Conservation (phyloP, 495 filamentous ascomycete genomes). For the Pseudoneurospora amorphoporcata region DNA sequence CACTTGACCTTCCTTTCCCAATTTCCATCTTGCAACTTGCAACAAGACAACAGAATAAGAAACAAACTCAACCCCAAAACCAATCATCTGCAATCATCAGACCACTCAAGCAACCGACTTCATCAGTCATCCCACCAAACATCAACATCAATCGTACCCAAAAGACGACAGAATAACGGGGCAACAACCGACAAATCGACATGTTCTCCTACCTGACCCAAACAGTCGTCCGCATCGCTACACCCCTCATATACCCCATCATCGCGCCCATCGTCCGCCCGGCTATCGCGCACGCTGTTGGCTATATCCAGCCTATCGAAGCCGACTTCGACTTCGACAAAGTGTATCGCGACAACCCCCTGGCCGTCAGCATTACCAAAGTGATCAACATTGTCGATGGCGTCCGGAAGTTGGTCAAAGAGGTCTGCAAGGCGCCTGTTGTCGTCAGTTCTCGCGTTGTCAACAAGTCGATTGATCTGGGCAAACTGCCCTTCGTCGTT, state of each 20-base stretch:
- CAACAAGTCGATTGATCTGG: neutral
- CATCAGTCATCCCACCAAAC: neutral
- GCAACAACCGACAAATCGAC: neutral
- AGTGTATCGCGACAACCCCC: neutral
- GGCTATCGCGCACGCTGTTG: neutral
- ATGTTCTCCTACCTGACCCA: neutral
- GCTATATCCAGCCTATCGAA: neutral
- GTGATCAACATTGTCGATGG: neutral
- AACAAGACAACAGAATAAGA: neutral
- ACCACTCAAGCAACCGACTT: too few relatives aligned
- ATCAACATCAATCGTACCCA: neutral
- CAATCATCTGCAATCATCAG: neutral
- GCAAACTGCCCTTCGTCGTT: too few relatives aligned
- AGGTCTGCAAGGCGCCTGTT: neutral
- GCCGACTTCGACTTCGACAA: neutral
- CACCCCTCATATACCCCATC: neutral
- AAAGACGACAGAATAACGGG: neutral
- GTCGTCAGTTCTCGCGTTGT: neutral
- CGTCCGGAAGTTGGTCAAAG: neutral
- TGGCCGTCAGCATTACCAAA: neutral
- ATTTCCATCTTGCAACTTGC: neutral
- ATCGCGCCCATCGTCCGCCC: neutral
- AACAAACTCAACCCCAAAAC: neutral
- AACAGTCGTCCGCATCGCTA: neutral
- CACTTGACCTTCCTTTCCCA: neutral